phyloP scores from a whole-genome alignment of 2,329 filamentous ascomycete genomes.

The Colletotrichum sp. region DNA sequence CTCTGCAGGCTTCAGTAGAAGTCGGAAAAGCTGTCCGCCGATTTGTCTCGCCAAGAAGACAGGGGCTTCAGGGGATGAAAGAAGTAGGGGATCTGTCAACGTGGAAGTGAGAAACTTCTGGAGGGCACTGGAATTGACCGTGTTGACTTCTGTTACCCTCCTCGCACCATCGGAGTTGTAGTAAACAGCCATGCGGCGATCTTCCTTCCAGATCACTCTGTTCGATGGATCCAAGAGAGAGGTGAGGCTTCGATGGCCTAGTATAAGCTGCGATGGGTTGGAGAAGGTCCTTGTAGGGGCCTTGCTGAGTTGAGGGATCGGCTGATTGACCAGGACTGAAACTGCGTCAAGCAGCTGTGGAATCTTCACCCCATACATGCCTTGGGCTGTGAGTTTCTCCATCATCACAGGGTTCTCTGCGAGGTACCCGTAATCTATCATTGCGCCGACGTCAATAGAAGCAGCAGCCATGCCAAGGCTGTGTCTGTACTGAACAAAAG shows the following conservation, averaged over 20 bases:
- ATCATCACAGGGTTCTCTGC: conserved; percentile 17
- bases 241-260: conserved; percentile 1
- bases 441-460: conserved; percentile 38
- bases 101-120: neutral
- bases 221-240: conserved; percentile 19
- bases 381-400: conserved; percentile 5
- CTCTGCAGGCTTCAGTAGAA: conserved; percentile 26
- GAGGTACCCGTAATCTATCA: conserved; percentile 43
- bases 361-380: conserved; percentile 9
- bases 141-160: neutral
- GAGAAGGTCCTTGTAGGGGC: conserved; percentile 9
- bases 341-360: conserved; percentile 17
- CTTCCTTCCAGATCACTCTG: conserved; percentile 22
- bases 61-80: neutral
- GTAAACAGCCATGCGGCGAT: conserved; percentile 28
- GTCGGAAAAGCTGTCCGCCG: conserved; percentile 17
- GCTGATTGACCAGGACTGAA: conserved; percentile 9
- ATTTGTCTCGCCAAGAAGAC: conserved; percentile 10
- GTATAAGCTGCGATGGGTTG: conserved; percentile 1
- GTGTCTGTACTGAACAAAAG: conserved; percentile 39
- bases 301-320: neutral
- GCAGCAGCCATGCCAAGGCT: conserved; percentile 38
- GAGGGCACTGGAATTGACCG: conserved; percentile 28
- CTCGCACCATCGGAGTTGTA: conserved; percentile 4
- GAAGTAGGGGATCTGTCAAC: neutral